Evolutionary conservation across 139 green algal species (phyloP).

Genomic region (Coccomyxa sp.): DNA sequence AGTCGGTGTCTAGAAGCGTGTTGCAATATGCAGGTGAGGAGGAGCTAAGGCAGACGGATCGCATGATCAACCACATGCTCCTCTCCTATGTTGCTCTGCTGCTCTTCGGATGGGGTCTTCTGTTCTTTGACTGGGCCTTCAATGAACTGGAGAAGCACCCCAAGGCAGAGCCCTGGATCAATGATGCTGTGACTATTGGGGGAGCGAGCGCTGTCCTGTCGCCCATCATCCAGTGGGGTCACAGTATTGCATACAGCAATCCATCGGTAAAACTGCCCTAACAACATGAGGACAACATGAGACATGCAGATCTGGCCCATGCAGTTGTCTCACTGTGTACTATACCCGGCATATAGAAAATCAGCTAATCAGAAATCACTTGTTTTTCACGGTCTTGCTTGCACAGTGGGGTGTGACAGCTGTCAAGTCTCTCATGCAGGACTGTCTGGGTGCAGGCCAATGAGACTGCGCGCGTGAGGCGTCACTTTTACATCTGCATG

Average conservation of each 20-base stretch:
- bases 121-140: constrained; percentile 13
- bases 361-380: too few species aligned
- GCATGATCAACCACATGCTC: constrained; percentile 9
- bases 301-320: too few species aligned
- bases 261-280: background rate
- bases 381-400: too few species aligned
- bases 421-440: too few species aligned
- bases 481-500: constrained; percentile 12
- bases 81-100: constrained; percentile 11
- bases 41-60: background rate
- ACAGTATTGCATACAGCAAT: constrained; percentile 11
- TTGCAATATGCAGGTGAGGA: background rate
- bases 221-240: constrained; percentile 22
- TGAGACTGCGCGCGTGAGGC: constrained; percentile 4
- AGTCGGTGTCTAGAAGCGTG: too few species aligned
- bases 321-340: too few species aligned
- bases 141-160: constrained; percentile 14
- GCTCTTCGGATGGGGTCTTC: constrained; percentile 7
- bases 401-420: too few species aligned
- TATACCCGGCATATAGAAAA: too few species aligned
- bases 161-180: constrained; percentile 13
- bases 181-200: constrained; percentile 17
- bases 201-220: constrained; percentile 17
- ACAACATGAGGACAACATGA: too few species aligned
- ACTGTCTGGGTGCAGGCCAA: constrained; percentile 1